phyloP scores from a whole-genome alignment of 148 eudicot genomes.

The Selenicereus undatus region DNA sequence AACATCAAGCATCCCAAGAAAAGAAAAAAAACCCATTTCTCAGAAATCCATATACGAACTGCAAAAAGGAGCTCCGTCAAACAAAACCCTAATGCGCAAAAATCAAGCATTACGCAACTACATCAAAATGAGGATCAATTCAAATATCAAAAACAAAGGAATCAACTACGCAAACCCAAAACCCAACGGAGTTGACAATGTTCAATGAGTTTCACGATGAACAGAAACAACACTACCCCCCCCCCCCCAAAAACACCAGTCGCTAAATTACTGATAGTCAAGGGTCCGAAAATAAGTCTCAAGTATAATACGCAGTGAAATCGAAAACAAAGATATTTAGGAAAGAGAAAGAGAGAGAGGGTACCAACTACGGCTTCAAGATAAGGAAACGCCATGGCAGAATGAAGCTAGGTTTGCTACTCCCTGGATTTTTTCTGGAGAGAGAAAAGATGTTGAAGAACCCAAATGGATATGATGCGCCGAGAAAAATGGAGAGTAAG shows the following conservation, averaged over 20 bases:
- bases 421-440: conserved; percentile 1
- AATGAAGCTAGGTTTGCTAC: not conserved
- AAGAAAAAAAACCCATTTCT: not conserved
- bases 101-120: not conserved
- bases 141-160: not conserved
- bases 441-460: conserved; percentile 11
- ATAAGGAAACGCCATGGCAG: conserved; percentile 85
- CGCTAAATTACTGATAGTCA: not conserved
- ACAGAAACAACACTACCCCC: not conserved
- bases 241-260: not conserved
- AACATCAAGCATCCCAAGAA: not conserved
- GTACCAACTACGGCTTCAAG: conserved; percentile 88
- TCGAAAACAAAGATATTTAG: not conserved
- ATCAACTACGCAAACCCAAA: conserved; percentile 18
- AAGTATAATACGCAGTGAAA: not conserved
- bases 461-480: not conserved
- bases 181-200: not conserved
- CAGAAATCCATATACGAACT: not conserved
- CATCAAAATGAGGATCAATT: not conserved
- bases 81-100: not conserved
- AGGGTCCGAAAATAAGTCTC: not conserved
- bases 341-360: not conserved
- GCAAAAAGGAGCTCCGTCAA: not conserved
- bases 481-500: not conserved
- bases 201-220: not conserved